Evolutionary conservation across 768 basidiomycete genomes (phyloP), one percentile per base, ranked within the genome.

Genomic region (Suillus americanus): DNA sequence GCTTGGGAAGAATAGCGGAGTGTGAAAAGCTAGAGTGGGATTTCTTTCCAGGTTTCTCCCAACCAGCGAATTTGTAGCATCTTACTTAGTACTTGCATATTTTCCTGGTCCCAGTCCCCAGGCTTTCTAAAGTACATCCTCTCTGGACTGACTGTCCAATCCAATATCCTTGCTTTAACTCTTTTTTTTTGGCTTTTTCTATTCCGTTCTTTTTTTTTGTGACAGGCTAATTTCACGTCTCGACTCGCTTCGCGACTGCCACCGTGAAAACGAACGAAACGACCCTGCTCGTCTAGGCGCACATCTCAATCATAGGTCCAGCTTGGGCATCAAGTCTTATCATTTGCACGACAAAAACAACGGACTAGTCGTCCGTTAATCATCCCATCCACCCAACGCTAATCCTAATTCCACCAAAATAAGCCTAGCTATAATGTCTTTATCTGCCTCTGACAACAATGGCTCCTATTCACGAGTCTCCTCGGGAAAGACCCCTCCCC

Each of bases 401-500:
- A 93, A 93, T 94, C 85, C 83, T 93, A 93, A 92, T 92, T 86
- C 78, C 80, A 79, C 75, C 67, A 78, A 75, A 78, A 74, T 69
- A 71, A 81, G 77, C 75, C 79, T 35, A 35, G 35, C 80, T 90
- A 90, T 90, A 91, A 94, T 94, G 92, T 93, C 92, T 83, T 88
- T 94, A 85, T 92, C 92, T 77, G 86, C 91, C 77, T 83, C 85
- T 76, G 90, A 92, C 86, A 90, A 85, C 84, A 86, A 85, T 81
- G 83, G 83, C 82, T 84, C 90, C 80, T 92, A 90, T 86, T 85
- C 89, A 71, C 89, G 91, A 83, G 87, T 85, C 75, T 83, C 90
- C 68, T 89, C 91, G 73, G 93, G 93, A 67, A 95, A 94, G 80
- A 95, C 92, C 2, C 92, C 93, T 66, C 92, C 92, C 65, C 92